These are phyloP conservation scores for Mariannaea sp. DNA, from an alignment of 2,329 filamentous ascomycete genomes.

Conservation along the genomic window DNA sequence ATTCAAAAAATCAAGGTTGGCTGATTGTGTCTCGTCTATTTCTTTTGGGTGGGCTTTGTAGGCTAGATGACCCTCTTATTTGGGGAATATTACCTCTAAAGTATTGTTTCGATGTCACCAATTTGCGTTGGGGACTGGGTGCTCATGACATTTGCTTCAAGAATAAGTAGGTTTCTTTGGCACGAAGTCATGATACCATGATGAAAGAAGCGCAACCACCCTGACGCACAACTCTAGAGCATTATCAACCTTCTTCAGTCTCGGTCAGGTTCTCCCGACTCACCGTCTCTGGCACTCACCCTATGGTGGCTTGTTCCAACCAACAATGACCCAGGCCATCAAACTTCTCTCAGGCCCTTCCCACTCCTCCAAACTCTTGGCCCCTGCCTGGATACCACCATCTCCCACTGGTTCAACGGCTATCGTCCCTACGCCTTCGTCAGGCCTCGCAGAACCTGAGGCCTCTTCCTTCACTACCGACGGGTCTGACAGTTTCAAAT, in stretches of 20 bases:
- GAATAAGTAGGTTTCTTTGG: slow-evolving; percentile 64
- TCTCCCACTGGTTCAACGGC: slow-evolving; percentile 16
- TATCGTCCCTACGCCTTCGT: slow-evolving; percentile 13
- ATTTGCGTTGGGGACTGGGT: slow-evolving; percentile 85
- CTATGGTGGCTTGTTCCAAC: slow-evolving; percentile 85
- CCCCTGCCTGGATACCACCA: slow-evolving; percentile 28
- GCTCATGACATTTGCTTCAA: slow-evolving; percentile 96
- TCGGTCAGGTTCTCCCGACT: slow-evolving; percentile 89
- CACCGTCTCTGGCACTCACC: slow-evolving; percentile 80
- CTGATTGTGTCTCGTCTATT: slow-evolving; percentile 10
- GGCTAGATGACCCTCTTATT: slow-evolving; percentile 90
- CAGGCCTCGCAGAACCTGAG: slow-evolving; percentile 27
- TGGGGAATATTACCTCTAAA: slow-evolving; percentile 86
- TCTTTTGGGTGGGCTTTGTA: slow-evolving; percentile 45
- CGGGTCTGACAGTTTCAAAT: slow-evolving; percentile 66
- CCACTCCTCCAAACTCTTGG: slow-evolving; percentile 16
- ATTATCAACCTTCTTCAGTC: slow-evolving; percentile 78
- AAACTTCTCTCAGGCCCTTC: slow-evolving; percentile 70
- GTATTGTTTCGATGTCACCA: slow-evolving; percentile 72
- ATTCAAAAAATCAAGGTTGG: neutral
- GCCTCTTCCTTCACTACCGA: slow-evolving; percentile 67
- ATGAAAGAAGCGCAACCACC: neutral
- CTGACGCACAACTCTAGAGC: slow-evolving; percentile 52
- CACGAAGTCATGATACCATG: neutral
- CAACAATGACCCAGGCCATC: slow-evolving; percentile 84